phyloP scores from a whole-genome alignment of 768 basidiomycete species.

The Tephrocybe sp. region DNA sequence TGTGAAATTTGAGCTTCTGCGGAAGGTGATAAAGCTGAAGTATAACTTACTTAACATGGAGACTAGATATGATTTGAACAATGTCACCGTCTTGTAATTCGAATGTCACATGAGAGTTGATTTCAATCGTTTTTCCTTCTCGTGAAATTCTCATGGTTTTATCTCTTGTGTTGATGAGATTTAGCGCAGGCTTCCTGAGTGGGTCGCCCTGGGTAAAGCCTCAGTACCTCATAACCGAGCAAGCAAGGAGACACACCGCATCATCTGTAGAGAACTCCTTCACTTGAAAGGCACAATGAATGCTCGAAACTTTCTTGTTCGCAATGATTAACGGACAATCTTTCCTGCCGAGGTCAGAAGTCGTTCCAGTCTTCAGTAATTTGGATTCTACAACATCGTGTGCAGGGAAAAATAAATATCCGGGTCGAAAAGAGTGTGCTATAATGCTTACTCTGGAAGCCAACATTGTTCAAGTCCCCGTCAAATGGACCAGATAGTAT shows the following conservation, averaged over 20 bases:
- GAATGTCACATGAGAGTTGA: conserved; percentile 35
- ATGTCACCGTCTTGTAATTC: conserved; percentile 55
- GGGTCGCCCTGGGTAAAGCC: conserved; percentile 44
- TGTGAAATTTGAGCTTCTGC: background rate
- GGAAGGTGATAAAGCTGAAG: background rate
- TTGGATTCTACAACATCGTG: conserved; percentile 34
- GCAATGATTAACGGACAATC: conserved; percentile 48
- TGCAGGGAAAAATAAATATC: background rate
- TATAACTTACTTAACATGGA: conserved; percentile 43
- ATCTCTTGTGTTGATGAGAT: conserved; percentile 44
- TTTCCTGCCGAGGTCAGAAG: conserved; percentile 58
- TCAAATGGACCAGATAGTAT: conserved; percentile 54
- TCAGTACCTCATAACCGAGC: background rate
- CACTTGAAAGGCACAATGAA: conserved; percentile 58
- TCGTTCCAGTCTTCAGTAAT: conserved; percentile 57
- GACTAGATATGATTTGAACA: conserved; percentile 40
- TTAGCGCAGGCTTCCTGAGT: conserved; percentile 42
- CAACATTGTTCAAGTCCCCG: conserved; percentile 31
- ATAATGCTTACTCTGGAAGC: conserved; percentile 34
- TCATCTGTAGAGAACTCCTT: conserved; percentile 49
- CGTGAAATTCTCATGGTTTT: conserved; percentile 44
- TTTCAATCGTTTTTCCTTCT: conserved; percentile 25
- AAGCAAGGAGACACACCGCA: conserved; percentile 42
- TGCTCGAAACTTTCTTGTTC: conserved; percentile 62
- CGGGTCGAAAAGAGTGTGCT: background rate